Evolutionary conservation across 2,329 filamentous ascomycete genomes (phyloP), one percentile per base, ranked within the genome.

Genomic region (Ophiostoma australiae): DNA sequence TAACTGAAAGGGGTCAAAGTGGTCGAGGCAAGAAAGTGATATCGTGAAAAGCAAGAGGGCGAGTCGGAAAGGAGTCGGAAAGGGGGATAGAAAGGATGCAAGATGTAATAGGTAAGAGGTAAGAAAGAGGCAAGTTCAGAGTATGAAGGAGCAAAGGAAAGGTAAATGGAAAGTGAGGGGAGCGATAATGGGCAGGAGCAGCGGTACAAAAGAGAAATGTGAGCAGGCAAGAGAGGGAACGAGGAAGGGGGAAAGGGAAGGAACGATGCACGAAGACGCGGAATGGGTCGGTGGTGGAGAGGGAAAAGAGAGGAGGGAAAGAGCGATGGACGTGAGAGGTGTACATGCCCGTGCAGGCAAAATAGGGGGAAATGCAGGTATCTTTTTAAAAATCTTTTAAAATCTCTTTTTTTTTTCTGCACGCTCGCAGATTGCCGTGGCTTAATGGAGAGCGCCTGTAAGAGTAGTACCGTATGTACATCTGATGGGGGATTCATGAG

Each of bases 381-480:
- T n/a, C 66, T 41, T 67, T 67, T 67, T 67, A 20, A 31, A 8
- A 3, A 1, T 48, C 17, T 41, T 44, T 31, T 11, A 8, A 8
- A 11, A 11, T 10, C 39, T 41, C 39, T 41, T 13, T 11, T 7
- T 17, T 27, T 44, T 33, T n/a, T 48, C 23, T 44, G 37, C 37
- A 15, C n/a, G 71, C 69, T 72, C 69, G 69, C 67, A 71, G 70
- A 72, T 72, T 70, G 71, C 68, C 67, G 67, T 48, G 69, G 52
- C 20, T 15, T 23, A 66, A 41, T 41, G 27, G 31, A 23, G 33
- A 66, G 63, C 63, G 35, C 63, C 66, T 67, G 63, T 41, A 65
- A 70, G n/a, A n/a, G n/a, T n/a, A n/a, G n/a, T n/a, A 67, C 44
- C 6, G 44, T 48, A 48, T 41, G 39, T 41, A 13, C 11, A 41